phyloP scores from a whole-genome alignment of 2,329 filamentous ascomycete species.

The Sarocladiaceae sp. region DNA sequence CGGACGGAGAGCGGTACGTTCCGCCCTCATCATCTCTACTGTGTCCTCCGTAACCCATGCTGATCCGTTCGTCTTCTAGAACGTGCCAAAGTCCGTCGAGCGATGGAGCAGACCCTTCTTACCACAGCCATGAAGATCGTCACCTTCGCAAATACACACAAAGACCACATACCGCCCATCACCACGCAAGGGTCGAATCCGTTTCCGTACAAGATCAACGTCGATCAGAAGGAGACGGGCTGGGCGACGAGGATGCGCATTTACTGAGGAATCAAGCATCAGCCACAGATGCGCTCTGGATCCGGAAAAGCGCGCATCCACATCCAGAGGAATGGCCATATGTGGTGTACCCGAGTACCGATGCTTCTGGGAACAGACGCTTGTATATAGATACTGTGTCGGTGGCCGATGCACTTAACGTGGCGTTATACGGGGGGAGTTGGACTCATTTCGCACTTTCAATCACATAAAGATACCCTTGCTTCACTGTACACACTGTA shows the following conservation, averaged over 20 bases:
- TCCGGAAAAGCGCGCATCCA: not conserved
- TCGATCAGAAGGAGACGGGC: slow-evolving; percentile 72
- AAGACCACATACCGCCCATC: slow-evolving; percentile 95
- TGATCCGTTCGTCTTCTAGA: slow-evolving; percentile 45
- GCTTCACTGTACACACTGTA: too few relatives aligned
- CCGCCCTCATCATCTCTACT: too few relatives aligned
- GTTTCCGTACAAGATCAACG: slow-evolving; percentile 87
- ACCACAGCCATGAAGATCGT: slow-evolving; percentile 88
- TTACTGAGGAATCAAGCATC: too few relatives aligned
- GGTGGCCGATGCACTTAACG: too few relatives aligned
- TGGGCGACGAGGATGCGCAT: slow-evolving; percentile 78
- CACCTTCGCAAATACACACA: slow-evolving; percentile 77
- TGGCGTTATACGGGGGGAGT: too few relatives aligned
- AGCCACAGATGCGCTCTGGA: too few relatives aligned
- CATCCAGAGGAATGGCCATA: slow-evolving; percentile 3
- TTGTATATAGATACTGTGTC: too few relatives aligned
- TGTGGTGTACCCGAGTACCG: too few relatives aligned
- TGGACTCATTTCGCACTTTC: too few relatives aligned
- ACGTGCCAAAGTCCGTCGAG: slow-evolving; percentile 77
- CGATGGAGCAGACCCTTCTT: slow-evolving; percentile 85
- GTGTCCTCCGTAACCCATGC: too few relatives aligned
- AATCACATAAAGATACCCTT: too few relatives aligned
- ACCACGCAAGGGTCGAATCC: slow-evolving; percentile 91
- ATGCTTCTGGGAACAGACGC: too few relatives aligned
- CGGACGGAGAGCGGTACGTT: slow-evolving; percentile 76